phyloP scores from a whole-genome alignment of 805 yeast species.

The Kodamaea kakaduensis region DNA sequence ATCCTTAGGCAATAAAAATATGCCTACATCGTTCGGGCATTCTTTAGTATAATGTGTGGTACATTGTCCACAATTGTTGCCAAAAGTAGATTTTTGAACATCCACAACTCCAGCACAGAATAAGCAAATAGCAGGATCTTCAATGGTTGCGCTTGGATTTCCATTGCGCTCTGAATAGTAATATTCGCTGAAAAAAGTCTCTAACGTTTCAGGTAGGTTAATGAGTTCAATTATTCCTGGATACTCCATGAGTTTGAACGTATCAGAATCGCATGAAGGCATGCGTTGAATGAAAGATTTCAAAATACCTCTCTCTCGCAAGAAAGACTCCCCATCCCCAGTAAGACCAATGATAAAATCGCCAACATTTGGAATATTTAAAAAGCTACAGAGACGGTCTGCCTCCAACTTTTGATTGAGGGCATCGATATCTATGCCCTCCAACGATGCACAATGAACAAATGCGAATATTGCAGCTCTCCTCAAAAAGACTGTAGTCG shows the following conservation, averaged over 20 bases:
- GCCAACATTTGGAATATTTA: constrained; percentile 43
- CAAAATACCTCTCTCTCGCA: constrained; percentile 14
- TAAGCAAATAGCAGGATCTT: constrained; percentile 83
- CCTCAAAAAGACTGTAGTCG: constrained; percentile 62
- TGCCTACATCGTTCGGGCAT: constrained; percentile 64
- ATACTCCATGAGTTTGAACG: constrained; percentile 42
- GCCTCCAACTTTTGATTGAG: constrained; percentile 39
- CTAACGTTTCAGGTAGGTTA: constrained; percentile 62
- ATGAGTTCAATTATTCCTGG: constrained; percentile 65
- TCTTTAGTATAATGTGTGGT: constrained; percentile 62
- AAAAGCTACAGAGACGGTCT: constrained; percentile 46
- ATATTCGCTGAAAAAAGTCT: constrained; percentile 60
- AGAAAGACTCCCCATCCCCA: neutral
- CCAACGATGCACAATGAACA: constrained; percentile 48
- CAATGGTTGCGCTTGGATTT: constrained; percentile 35
- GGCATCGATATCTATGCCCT: constrained; percentile 18
- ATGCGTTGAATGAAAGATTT: constrained; percentile 3
- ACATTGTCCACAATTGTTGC: constrained; percentile 69
- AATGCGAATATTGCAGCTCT: constrained; percentile 54
- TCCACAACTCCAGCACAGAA: constrained; percentile 71
- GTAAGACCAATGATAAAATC: constrained; percentile 6
- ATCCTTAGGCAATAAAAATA: constrained; percentile 68
- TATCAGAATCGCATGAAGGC: constrained; percentile 9
- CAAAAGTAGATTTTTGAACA: constrained; percentile 58
- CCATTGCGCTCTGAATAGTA: constrained; percentile 43